Conservation (phyloP, 1,139 yeast genomes). For the Debaryomyces subglobosus region DNA sequence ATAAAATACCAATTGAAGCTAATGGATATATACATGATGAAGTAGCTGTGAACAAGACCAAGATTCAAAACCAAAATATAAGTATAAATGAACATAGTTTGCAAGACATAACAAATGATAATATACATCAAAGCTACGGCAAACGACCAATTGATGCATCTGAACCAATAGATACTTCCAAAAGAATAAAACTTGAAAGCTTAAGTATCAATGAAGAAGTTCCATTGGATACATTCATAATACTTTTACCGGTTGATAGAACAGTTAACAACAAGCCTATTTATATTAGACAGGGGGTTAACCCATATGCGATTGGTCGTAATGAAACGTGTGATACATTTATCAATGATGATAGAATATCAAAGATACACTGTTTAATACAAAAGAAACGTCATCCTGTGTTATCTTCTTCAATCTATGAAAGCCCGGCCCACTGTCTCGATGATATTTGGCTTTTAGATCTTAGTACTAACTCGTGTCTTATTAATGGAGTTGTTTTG, state of each 20-base stretch:
- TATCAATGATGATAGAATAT: conserved; percentile 73
- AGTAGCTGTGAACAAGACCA: conserved; percentile 1
- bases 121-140: not conserved
- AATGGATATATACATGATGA: not conserved
- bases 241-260: conserved; percentile 32
- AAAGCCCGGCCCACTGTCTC: conserved; percentile 66
- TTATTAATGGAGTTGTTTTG: conserved; percentile 59
- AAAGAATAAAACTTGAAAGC: conserved; percentile 1
- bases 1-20: not conserved
- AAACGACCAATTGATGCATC: not conserved
- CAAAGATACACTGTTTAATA: conserved; percentile 81
- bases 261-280: conserved; percentile 46
- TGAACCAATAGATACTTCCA: not conserved
- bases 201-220: conserved; percentile 7
- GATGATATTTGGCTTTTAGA: conserved; percentile 86
- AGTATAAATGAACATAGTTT: not conserved
- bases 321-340: conserved; percentile 59
- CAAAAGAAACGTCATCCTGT: conserved; percentile 62
- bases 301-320: conserved; percentile 68
- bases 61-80: not conserved
- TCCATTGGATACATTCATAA: conserved; percentile 33
- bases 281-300: conserved; percentile 61
- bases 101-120: conserved; percentile 3
- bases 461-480: conserved; percentile 78
- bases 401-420: conserved; percentile 52